Conservation (phyloP, 805 yeast species). For the Candida ponderosae region DNA sequence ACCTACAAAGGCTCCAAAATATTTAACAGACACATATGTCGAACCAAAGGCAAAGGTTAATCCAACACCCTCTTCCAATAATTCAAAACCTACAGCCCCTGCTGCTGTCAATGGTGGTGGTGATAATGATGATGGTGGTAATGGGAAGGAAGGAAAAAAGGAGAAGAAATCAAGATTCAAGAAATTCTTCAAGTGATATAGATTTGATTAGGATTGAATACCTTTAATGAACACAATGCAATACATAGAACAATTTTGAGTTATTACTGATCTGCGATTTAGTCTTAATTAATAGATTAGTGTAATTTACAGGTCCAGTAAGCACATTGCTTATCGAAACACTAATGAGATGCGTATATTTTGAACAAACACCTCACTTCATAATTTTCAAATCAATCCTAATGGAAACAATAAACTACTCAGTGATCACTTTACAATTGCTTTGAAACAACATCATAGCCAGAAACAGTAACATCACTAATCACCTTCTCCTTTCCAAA, state of each 20-base stretch:
- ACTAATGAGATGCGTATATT: too few relatives aligned
- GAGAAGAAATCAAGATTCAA: slow-evolving; percentile 40
- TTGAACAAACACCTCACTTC: too few relatives aligned
- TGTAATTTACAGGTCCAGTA: too few relatives aligned
- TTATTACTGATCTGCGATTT: too few relatives aligned
- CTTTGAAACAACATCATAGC: slow-evolving; percentile 25
- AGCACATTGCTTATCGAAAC: too few relatives aligned
- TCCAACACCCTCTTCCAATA: slow-evolving; percentile 5
- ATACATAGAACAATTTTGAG: too few relatives aligned
- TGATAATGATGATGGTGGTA: neutral
- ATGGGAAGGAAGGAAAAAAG: slow-evolving; percentile 22
- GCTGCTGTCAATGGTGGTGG: neutral
- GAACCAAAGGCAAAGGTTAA: slow-evolving; percentile 5
- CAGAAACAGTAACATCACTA: slow-evolving; percentile 27
- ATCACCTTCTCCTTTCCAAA: slow-evolving; percentile 28
- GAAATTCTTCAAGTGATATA: slow-evolving; percentile 33
- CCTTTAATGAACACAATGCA: too few relatives aligned
- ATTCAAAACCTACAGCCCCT: slow-evolving; percentile 5
- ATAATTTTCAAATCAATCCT: too few relatives aligned
- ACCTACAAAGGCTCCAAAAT: slow-evolving; percentile 34
- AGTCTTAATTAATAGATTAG: too few relatives aligned
- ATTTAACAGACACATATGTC: slow-evolving; percentile 27
- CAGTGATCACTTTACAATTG: slow-evolving; percentile 21
- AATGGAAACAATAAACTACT: too few relatives aligned
- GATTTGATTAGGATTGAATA: too few relatives aligned